A percentile compares a stretch with the other conserved stretches of the same genome.
phyloP scores from a whole-genome alignment of 495 filamentous ascomycete species.

The Annulohypoxylon stygium region DNA sequence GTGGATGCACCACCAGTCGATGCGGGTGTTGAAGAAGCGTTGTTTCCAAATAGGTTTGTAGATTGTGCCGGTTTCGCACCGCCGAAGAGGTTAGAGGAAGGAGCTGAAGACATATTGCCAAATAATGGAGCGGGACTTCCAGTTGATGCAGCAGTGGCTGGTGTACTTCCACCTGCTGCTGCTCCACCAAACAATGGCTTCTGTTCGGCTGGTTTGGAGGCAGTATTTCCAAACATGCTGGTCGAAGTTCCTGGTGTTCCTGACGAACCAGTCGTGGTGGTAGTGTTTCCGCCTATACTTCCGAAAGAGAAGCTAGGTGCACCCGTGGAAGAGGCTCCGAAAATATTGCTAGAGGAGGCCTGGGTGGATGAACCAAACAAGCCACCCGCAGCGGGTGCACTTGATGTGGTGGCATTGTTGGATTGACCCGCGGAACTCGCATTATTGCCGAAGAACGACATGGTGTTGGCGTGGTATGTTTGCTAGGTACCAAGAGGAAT shows the following conservation, averaged over 20 bases:
- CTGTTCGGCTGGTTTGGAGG: conserved; percentile 49
- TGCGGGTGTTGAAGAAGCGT: conserved; percentile 43
- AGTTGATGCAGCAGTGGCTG: conserved; percentile 51
- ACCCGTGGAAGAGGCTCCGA: conserved; percentile 39
- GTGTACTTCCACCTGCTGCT: conserved; percentile 42
- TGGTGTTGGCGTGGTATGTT: conserved; percentile 16
- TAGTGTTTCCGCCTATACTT: conserved; percentile 36
- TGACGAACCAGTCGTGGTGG: conserved; percentile 34
- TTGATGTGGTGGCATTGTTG: conserved; percentile 55
- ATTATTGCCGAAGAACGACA: conserved; percentile 56
- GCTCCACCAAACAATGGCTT: conserved; percentile 53
- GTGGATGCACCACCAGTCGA: conserved; percentile 53
- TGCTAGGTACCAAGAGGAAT: conserved; percentile 24
- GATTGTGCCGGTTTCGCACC: conserved; percentile 49
- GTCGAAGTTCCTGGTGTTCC: conserved; percentile 46
- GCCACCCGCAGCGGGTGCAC: conserved; percentile 55
- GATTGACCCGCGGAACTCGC: conserved; percentile 53
- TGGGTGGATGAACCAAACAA: conserved; percentile 55
- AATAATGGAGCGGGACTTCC: conserved; percentile 56
- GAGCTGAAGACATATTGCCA: conserved; percentile 41
- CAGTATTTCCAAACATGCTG: conserved; percentile 65
- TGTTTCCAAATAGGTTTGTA: conserved; percentile 44
- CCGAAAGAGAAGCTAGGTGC: conserved; percentile 61
- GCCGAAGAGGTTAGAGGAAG: conserved; percentile 44
- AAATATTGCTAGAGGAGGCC: conserved; percentile 37